Evolutionary conservation across 148 eudicot genomes (phyloP).

Genomic region (Silene conica): DNA sequence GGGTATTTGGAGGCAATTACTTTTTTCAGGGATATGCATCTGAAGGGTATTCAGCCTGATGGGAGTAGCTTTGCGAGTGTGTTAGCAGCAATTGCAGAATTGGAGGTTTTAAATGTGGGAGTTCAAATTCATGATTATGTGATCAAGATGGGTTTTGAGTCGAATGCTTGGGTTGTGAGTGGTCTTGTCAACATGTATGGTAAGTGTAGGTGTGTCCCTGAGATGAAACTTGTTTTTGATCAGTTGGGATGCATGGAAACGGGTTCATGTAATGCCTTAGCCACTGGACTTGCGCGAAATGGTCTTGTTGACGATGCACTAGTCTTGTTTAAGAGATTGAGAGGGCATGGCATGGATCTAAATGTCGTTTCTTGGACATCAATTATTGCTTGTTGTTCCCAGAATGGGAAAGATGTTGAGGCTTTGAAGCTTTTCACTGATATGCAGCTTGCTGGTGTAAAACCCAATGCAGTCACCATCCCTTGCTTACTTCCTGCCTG

Average conservation of each 20-base stretch:
- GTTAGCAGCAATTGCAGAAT: conserved; percentile 55
- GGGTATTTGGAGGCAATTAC: conserved; percentile 38
- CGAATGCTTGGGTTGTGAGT: conserved; percentile 49
- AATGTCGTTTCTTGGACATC: conserved; percentile 82
- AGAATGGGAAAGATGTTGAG: conserved; percentile 67
- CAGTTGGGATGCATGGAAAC: conserved; percentile 36
- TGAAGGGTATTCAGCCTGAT: conserved; percentile 45
- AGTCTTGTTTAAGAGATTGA: conserved; percentile 35
- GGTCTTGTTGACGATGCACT: conserved; percentile 55
- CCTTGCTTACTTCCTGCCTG: conserved; percentile 75
- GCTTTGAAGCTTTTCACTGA: conserved; percentile 59
- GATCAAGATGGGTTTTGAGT: conserved; percentile 42
- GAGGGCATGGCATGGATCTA: conserved; percentile 38
- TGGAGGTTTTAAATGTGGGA: conserved; percentile 38
- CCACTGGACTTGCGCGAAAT: conserved; percentile 50
- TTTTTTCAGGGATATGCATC: conserved; percentile 46
- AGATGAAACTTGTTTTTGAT: conserved; percentile 53
- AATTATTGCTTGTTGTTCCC: conserved; percentile 62
- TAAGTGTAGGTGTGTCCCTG: conserved; percentile 35
- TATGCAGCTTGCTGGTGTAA: conserved; percentile 61
- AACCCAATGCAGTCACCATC: conserved; percentile 60
- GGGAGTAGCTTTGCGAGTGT: conserved; percentile 62
- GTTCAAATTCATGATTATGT: conserved; percentile 52
- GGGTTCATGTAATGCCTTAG: conserved; percentile 57
- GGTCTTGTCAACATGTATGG: conserved; percentile 65